Evolutionary conservation across 2,329 filamentous ascomycete genomes (phyloP), one percentile per base, ranked within the genome.

Genomic region (Scytalidium sp.): DNA sequence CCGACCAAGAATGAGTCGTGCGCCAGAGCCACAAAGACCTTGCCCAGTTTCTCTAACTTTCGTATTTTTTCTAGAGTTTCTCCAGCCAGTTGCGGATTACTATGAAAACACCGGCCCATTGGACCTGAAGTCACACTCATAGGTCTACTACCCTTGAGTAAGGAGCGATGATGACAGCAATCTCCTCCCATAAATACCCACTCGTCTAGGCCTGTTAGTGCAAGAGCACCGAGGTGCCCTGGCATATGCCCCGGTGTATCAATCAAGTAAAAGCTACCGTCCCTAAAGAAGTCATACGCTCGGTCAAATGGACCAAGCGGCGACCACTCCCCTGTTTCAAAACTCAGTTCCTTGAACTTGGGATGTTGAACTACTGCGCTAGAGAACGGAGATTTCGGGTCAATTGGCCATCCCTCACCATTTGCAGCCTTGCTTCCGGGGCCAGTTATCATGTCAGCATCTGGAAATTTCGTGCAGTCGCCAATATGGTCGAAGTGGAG

Each of bases 401-500:
- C 32, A 36, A 13, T 39, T 50, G 25, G 25, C 7, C 53, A 41
- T 50, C 45, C 8, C 29, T 56, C 9, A 79, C 60, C 1, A 79
- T 59, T 32, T 70, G 54, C 19, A 72, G 54, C 0, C 72, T 72
- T 4, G 5, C 8, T 9, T 10, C 75, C 75, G 3, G 68, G 64
- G 0, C 80, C 80, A 9, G 82, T 73, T 3, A 77, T 55, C 53
- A 83, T 80, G 2, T 67, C 65, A 0, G 76, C 68, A 10, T 66
- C 61, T 0, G 68, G 52, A 54, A 80, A 83, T 55, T 81, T 76
- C 2, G 67, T 62, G 0, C 78, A 75, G 3, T 76, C 79, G 15
- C 79, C 80, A 27, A 76, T 69, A 53, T 83, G 80, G 56, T 83
- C 79, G 70, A 76, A 81, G 56, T 83, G 79, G 0, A 78, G 69